These are phyloP conservation scores for Ganoderma leucocontextum DNA, from an alignment of 1,284 basidiomycete genomes.

Conservation along the genomic window DNA sequence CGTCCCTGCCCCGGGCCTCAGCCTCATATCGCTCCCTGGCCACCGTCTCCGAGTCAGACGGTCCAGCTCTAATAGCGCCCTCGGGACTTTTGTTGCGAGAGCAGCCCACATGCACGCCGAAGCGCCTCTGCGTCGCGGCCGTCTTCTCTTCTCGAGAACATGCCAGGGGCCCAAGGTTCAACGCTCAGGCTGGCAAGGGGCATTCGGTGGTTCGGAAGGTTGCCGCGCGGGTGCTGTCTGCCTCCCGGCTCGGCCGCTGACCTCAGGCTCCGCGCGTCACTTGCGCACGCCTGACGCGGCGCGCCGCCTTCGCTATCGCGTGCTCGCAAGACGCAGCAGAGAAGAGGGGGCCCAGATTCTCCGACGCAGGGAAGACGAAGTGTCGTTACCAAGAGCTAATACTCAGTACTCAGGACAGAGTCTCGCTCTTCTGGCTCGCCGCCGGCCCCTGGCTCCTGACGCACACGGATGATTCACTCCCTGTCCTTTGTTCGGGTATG, in stretches of 20 bases:
- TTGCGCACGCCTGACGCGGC: slow-evolving; percentile 1
- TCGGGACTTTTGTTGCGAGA: slow-evolving; percentile 8
- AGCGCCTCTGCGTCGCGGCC: slow-evolving; percentile 13
- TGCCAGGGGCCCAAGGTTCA: slow-evolving; percentile 17
- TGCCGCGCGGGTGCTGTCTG: slow-evolving; percentile 31
- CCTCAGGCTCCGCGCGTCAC: slow-evolving; percentile 5
- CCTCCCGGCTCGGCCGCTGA: slow-evolving; percentile 21
- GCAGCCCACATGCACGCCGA: slow-evolving; percentile 12
- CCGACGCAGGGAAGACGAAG: slow-evolving; percentile 1
- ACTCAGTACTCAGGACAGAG: not conserved
- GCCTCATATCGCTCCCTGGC: slow-evolving; percentile 4
- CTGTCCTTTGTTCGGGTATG: not conserved
- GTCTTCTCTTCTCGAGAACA: slow-evolving; percentile 5
- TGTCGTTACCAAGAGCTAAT: not conserved
- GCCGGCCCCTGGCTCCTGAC: slow-evolving; percentile 9
- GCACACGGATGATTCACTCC: not conserved
- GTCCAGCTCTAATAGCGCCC: not conserved
- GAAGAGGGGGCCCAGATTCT: slow-evolving; percentile 1
- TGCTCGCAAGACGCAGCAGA: not conserved
- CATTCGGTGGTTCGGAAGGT: slow-evolving; percentile 22
- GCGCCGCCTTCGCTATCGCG: not conserved
- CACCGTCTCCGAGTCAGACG: not conserved
- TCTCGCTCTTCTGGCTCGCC: slow-evolving; percentile 10
- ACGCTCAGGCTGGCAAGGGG: slow-evolving; percentile 1
- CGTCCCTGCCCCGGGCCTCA: not conserved